Conservation (phyloP, 495 filamentous ascomycete species). For the Astrothelium subdiscretum region DNA sequence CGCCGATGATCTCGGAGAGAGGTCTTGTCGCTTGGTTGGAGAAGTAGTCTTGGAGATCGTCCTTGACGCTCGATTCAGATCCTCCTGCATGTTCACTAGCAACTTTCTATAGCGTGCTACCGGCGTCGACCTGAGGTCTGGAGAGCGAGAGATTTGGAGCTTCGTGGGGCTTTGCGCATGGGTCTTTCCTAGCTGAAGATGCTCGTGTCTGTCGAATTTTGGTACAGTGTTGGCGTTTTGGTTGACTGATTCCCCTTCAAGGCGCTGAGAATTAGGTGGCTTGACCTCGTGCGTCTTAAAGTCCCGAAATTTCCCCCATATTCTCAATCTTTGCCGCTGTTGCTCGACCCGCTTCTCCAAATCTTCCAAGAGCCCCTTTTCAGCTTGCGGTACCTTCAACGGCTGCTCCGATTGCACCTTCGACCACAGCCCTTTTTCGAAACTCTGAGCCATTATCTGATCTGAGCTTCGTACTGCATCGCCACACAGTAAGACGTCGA, state of each 20-base stretch:
- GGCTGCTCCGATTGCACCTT: conserved; percentile 41
- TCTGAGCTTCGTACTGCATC: conserved; percentile 48
- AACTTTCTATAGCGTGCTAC: not conserved
- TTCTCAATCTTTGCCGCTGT: conserved; percentile 51
- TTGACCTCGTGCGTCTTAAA: not conserved
- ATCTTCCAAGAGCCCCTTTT: conserved; percentile 48
- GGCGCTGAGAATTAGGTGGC: not conserved
- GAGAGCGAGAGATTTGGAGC: not conserved
- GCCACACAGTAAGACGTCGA: conserved; percentile 53
- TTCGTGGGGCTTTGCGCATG: not conserved
- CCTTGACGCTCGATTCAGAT: not conserved
- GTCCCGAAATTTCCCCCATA: conserved; percentile 58
- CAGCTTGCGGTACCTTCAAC: conserved; percentile 39
- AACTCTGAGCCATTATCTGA: conserved; percentile 49
- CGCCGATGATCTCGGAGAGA: not conserved
- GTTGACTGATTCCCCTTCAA: not conserved
- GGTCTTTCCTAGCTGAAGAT: not conserved
- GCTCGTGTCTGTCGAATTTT: not conserved
- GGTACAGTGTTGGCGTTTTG: not conserved
- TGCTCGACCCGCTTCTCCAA: conserved; percentile 51
- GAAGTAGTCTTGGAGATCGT: not conserved
- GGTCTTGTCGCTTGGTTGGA: not conserved
- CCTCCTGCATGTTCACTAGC: not conserved
- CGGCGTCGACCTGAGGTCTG: not conserved
- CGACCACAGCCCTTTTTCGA: conserved; percentile 51